These are phyloP conservation scores for Penicillium sp. DNA, from an alignment of 2,329 filamentous ascomycete genomes.

Conservation along the genomic window DNA sequence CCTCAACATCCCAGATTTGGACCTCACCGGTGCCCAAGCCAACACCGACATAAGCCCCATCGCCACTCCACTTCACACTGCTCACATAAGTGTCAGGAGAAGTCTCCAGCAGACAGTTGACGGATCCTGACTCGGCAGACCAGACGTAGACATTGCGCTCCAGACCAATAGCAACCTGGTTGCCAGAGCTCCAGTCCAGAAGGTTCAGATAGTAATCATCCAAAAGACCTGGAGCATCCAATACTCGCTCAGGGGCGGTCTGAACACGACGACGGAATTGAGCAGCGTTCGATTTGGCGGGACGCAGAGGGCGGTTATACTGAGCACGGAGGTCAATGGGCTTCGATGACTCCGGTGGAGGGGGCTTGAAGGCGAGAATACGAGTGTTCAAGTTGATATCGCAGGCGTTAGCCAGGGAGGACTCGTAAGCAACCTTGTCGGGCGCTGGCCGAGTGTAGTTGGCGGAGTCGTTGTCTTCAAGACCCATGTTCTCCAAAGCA, in stretches of 20 bases:
- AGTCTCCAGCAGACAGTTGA: constrained; percentile 85
- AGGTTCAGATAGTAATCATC: constrained; percentile 99
- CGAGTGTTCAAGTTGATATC: constrained; percentile 91
- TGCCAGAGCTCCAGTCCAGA: constrained; percentile 95
- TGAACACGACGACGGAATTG: constrained; percentile 90
- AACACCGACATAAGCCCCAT: constrained; percentile 93
- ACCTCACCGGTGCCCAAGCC: constrained; percentile 94
- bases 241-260: constrained; percentile 90
- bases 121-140: constrained; percentile 91
- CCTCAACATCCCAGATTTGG: constrained; percentile 98
- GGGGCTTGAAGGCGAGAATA: constrained; percentile 97
- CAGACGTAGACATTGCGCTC: constrained; percentile 98
- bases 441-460: constrained; percentile 76
- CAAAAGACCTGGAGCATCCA: constrained; percentile 92
- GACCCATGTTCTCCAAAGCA: constrained; percentile 74
- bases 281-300: constrained; percentile 69
- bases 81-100: constrained; percentile 90
- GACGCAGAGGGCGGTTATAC: constrained; percentile 94
- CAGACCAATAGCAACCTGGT: constrained; percentile 96
- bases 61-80: constrained; percentile 98
- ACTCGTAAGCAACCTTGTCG: constrained; percentile 86
- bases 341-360: constrained; percentile 95
- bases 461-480: constrained; percentile 70
- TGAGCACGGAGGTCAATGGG: constrained; percentile 96
- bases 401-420: constrained; percentile 84